Base-by-base conservation (phyloP, 495 filamentous ascomycete genomes). In the Pyrenula aspistea region DNA sequence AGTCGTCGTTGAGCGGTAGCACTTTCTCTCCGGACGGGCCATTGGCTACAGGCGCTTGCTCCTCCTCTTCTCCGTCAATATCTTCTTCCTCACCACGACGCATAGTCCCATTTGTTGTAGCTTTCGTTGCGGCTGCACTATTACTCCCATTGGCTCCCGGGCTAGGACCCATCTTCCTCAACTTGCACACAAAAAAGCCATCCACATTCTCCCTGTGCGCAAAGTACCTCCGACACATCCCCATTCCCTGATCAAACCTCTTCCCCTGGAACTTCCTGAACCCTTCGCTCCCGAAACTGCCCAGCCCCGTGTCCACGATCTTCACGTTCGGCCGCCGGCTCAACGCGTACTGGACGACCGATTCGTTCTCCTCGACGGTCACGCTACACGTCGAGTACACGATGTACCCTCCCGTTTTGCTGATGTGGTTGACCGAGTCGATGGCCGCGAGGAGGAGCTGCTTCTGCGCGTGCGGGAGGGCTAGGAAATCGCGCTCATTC, bases 161-260 rank as follows among this genome's bases (percentile, higher is more conserved):
- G 12, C 84, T 87, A 0, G 86, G 87, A 12, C 81, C 93, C 24
- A 79, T 81, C 81, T 98, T 98, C 73, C 94, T 92, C 66, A 98
- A 84, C 71, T 97, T 98, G 64, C 88, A 86, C 56, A 97, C 93
- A 67, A 94, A 98, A 83, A 98, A 98, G 55, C 93, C 93, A 61
- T 98, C 93, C 23, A 98, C 88, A 73, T 98, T 98, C 75, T 92
- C 91, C 49, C 88, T 78, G 62, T 97, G 92, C 0, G 92, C 92
- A 71, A 96, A 97, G 71, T 88, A 98, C 54, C 94, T 78, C 54
- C 89, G 79, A 15, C 92, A 92, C 62, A 90, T 72, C 62, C 87
- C 88, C 79, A 98, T 84, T 67, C 82, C 86, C 3, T 83, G 77
- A 63, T 89, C 84, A 71, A 98, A 98, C 53, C 78, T 81, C 79